A percentile compares a stretch with the other conserved stretches of the same genome.
These are phyloP conservation scores for Ceratobasidium sp. DNA, from an alignment of 1,284 basidiomycete species.

Conservation along the genomic window DNA sequence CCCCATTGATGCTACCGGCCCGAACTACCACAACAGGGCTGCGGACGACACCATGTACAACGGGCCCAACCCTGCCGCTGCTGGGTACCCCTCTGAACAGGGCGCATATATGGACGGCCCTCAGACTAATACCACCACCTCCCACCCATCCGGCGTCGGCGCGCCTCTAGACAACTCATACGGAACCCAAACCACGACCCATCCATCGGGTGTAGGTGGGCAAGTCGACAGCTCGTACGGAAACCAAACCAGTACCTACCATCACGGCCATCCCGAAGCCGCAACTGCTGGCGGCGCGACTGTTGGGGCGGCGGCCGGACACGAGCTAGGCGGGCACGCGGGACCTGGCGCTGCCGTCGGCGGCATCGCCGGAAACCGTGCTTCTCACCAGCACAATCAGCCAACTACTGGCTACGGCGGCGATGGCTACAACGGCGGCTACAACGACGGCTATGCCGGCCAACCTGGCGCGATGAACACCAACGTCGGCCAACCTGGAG, in stretches of 20 bases:
- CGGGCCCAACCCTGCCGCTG: not conserved
- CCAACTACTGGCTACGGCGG: not conserved
- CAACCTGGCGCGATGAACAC: not conserved
- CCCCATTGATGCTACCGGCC: not conserved
- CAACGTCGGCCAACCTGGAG: not conserved
- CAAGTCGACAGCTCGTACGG: constrained; percentile 5
- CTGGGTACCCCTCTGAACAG: constrained; percentile 5
- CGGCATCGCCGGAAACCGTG: constrained; percentile 24
- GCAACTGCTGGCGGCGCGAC: constrained; percentile 22
- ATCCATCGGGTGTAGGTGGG: constrained; percentile 29
- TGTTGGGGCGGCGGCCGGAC: constrained; percentile 14
- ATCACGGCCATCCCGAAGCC: constrained; percentile 17
- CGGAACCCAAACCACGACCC: constrained; percentile 4
- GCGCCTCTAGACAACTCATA: constrained; percentile 11
- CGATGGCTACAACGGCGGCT: not conserved
- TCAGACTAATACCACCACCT: not conserved
- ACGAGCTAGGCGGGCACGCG: constrained; percentile 16
- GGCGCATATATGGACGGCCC: constrained; percentile 21
- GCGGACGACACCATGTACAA: constrained; percentile 14
- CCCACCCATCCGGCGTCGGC: constrained; percentile 22
- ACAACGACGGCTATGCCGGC: not conserved
- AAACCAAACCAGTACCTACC: not conserved
- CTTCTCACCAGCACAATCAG: constrained; percentile 20
- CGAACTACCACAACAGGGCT: constrained; percentile 15
- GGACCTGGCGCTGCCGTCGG: constrained; percentile 19